phyloP scores from a whole-genome alignment of 192 early-diverging fungal genomes.

The Thamnidium elegans region DNA sequence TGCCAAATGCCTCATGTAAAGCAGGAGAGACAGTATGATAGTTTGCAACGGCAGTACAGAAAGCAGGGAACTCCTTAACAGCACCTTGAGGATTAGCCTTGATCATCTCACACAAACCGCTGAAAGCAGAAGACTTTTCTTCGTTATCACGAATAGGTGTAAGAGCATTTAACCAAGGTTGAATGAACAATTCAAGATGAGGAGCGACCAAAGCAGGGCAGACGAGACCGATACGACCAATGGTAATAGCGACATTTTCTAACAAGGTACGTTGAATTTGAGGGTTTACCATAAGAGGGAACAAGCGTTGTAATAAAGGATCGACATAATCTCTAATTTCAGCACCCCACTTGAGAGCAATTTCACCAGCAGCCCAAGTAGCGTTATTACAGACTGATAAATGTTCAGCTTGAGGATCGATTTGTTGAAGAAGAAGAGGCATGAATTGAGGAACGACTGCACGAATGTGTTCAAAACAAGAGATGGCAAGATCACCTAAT shows the following conservation, averaged over 20 bases:
- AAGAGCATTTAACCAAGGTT: constrained; percentile 81
- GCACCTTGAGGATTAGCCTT: constrained; percentile 85
- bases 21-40: constrained; percentile 67
- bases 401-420: constrained; percentile 71
- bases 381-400: constrained; percentile 97
- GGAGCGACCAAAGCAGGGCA: constrained; percentile 82
- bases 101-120: constrained; percentile 92
- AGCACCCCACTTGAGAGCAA: constrained; percentile 78
- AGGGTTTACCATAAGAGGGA: constrained; percentile 72
- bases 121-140: constrained; percentile 97
- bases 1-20: constrained; percentile 62
- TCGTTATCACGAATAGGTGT: constrained; percentile 86
- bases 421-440: constrained; percentile 69
- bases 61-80: constrained; percentile 63
- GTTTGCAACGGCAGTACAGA: constrained; percentile 79
- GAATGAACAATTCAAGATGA: constrained; percentile 78
- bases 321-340: constrained; percentile 82
- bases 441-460: constrained; percentile 81
- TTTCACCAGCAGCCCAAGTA: constrained; percentile 96
- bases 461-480: constrained; percentile 77
- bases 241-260: constrained; percentile 96
- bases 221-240: constrained; percentile 93
- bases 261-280: constrained; percentile 71
- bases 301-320: constrained; percentile 79
- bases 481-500: constrained; percentile 94